A percentile compares a stretch with the other conserved stretches of the same genome.
These are phyloP conservation scores for Zygosaccharomyces pseudobailii DNA, from an alignment of 1,139 yeast genomes.

Conservation along the genomic window DNA sequence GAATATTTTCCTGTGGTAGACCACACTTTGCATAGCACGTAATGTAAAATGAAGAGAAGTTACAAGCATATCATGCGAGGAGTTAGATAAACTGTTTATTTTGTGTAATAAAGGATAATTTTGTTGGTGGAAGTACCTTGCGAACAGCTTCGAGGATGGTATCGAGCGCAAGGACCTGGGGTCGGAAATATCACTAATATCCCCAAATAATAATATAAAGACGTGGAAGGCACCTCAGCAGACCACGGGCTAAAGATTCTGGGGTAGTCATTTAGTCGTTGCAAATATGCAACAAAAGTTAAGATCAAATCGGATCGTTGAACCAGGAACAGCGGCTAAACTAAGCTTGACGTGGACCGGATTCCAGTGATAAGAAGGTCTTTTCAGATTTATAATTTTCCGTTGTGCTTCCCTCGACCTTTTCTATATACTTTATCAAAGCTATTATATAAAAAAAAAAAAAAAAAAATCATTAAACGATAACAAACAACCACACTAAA, in stretches of 20 bases:
- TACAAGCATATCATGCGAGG: neutral
- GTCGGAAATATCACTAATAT: no score
- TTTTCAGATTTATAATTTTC: neutral
- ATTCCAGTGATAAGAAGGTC: no score
- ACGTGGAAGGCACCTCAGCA: no score
- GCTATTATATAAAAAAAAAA: neutral
- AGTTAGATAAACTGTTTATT: neutral
- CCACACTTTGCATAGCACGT: conserved; percentile 4
- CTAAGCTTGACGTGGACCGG: no score
- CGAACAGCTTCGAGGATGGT: neutral
- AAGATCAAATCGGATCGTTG: no score
- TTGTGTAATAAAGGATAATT: neutral
- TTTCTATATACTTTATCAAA: neutral
- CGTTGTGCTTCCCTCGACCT: neutral
- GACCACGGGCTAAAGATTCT: no score
- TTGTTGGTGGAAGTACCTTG: no score
- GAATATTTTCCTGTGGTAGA: conserved; percentile 20
- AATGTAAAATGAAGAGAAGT: neutral
- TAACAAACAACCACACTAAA: neutral
- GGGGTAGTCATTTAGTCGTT: no score
- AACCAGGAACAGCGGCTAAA: no score
- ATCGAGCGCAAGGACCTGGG: neutral
- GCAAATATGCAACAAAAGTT: no score
- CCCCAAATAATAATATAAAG: no score
- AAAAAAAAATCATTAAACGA: neutral